Percentiles rank a stretch among this genome's conserved stretches.
These are phyloP conservation scores for grape (Vitis vinifera) DNA, from an alignment of 164 flowering plant genomes.

Conservation along the genomic window DNA sequence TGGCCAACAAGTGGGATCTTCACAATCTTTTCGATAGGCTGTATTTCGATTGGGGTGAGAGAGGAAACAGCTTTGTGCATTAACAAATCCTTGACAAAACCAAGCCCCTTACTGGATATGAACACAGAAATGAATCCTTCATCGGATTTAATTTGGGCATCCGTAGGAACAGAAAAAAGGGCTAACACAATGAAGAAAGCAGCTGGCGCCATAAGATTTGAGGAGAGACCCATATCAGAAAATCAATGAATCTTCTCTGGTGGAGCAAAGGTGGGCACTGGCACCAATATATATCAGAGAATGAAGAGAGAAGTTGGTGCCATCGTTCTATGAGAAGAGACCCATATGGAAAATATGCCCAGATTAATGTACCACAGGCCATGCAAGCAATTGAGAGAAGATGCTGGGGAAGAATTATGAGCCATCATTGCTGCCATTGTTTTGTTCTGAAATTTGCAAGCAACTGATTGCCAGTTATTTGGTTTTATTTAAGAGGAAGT, in stretches of 20 bases:
- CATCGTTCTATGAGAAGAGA: too few species aligned
- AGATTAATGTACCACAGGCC: too few species aligned
- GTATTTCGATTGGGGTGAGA: constrained; percentile 54
- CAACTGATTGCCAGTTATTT: neutral
- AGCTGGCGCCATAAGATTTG: constrained; percentile 16
- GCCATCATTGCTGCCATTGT: too few species aligned
- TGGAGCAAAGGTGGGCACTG: too few species aligned
- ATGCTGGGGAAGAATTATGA: too few species aligned
- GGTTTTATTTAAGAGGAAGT: neutral
- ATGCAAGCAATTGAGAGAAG: neutral
- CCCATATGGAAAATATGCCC: too few species aligned
- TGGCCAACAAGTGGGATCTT: constrained; percentile 63
- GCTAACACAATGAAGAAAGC: constrained; percentile 21
- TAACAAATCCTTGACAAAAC: constrained; percentile 56
- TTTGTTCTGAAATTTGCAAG: neutral
- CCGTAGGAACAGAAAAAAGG: constrained; percentile 25
- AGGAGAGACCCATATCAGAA: constrained; percentile 6
- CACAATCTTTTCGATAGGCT: constrained; percentile 44
- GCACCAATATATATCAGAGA: too few species aligned
- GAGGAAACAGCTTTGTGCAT: constrained; percentile 48
- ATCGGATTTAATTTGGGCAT: constrained; percentile 27
- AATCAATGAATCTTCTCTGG: neutral
- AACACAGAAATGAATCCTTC: constrained; percentile 39
- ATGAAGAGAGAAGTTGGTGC: too few species aligned
- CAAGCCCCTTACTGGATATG: constrained; percentile 61